Base-by-base conservation (phyloP, 352 stramenopile genomes). In the Globisporangium iwayamae region DNA sequence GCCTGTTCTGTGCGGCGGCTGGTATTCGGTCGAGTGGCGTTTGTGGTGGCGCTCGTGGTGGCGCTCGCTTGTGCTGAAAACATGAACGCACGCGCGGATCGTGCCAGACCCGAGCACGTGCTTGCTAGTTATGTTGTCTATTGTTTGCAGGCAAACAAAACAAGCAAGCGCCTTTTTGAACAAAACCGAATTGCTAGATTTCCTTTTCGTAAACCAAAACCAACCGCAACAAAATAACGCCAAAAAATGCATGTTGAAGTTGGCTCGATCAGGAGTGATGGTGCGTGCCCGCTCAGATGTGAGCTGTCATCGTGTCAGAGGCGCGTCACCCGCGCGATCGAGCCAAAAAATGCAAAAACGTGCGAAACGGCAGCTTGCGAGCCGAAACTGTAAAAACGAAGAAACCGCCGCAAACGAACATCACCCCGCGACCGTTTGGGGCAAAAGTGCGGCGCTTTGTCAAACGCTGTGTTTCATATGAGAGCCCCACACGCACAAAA, bases 211-310 rank as follows among this genome's bases (percentile, higher is more conserved):
- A 48, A 48, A 48, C 41, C 41, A 48, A 48, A 48, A 48, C 22
- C 1, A 25, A 22, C 2, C 41, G 41, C 16, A 14, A 6, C 41
- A 48, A 48, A 48, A 48, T 22, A 48, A 22, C 41, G 41, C 41
- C 41, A 10, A 48, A 38, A 50, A 39, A 58, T 52, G 59, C 59
- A 64, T 57, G 59, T 64, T 64, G 59, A 64, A 64, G 59, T 56
- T 60, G 38, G 8, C 54, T 36, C 54, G 2, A 38, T 7, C 18
- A 30, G n/a, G 55, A 60, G 38, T 60, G 55, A 51, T 60, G 38
- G 55, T 60, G 18, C 1, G 53, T 2, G 36, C 50, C 25, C 20
- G 39, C 41, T 48, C 41, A 48, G 3, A 46, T 43, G 13, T 28
- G 56, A 61, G 56, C n/a, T 39, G 56, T 8, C 56, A 16, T 25